These are phyloP conservation scores for Colletotrichum euphorbiae DNA, from an alignment of 2,329 filamentous ascomycete species.

Conservation along the genomic window DNA sequence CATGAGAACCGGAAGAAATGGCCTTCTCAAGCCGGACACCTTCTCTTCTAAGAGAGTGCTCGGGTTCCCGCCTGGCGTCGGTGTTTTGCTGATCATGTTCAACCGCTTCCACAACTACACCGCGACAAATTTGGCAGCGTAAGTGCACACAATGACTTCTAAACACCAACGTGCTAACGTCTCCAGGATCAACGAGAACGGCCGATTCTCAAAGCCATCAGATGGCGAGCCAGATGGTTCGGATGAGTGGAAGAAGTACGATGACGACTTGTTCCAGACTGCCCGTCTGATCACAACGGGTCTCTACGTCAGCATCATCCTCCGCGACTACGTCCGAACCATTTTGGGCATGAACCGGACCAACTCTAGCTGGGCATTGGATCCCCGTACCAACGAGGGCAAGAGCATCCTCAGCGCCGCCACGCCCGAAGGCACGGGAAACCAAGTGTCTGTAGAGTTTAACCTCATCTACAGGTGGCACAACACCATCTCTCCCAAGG, in stretches of 20 bases:
- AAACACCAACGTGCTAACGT: slow-evolving; percentile 37
- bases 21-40: slow-evolving; percentile 65
- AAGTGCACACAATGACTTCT: background rate
- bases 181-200: slow-evolving; percentile 55
- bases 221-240: slow-evolving; percentile 27
- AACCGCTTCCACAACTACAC: slow-evolving; percentile 50
- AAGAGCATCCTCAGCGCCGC: slow-evolving; percentile 47
- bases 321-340: slow-evolving; percentile 54
- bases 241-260: slow-evolving; percentile 49
- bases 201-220: slow-evolving; percentile 47
- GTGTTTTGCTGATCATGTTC: slow-evolving; percentile 64
- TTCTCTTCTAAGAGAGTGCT: slow-evolving; percentile 64
- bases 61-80: slow-evolving; percentile 65
- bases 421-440: slow-evolving; percentile 47
- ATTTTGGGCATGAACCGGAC: slow-evolving; percentile 62
- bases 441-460: slow-evolving; percentile 51
- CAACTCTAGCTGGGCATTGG: slow-evolving; percentile 53
- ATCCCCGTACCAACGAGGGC: slow-evolving; percentile 55
- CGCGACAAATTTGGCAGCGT: slow-evolving; percentile 41
- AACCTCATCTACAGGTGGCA: slow-evolving; percentile 52
- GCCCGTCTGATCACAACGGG: slow-evolving; percentile 62
- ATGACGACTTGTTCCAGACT: slow-evolving; percentile 55
- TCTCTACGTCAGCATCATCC: slow-evolving; percentile 64
- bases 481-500: slow-evolving; percentile 46
- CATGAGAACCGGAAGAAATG: slow-evolving; percentile 61